phyloP scores from a whole-genome alignment of 2,329 filamentous ascomycete genomes.

The Metarhizium humberi region DNA sequence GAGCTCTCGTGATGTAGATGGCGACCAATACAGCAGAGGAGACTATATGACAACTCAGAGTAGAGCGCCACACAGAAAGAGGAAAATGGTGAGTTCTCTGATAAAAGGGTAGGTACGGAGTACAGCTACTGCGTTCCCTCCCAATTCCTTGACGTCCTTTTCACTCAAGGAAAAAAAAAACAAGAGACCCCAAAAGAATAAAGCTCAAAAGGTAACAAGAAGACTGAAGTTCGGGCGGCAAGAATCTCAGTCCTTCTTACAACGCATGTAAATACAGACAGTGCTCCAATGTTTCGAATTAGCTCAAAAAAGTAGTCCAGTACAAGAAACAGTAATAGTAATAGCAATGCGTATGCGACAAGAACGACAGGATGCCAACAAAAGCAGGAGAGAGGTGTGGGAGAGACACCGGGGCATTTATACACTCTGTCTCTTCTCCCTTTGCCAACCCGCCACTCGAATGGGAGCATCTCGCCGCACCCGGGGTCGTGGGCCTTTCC shows the following conservation, averaged over 20 bases:
- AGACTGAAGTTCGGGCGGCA: background rate
- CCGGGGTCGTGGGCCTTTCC: background rate
- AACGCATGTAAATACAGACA: background rate
- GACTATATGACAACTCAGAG: constrained; percentile 1
- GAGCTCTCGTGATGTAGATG: background rate
- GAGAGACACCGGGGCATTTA: background rate
- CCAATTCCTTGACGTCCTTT: background rate
- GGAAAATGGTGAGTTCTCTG: constrained; percentile 10
- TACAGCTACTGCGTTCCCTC: constrained; percentile 12
- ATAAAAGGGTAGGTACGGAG: constrained; percentile 13
- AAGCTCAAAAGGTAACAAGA: background rate
- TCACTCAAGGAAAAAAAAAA: background rate
- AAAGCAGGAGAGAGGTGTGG: background rate
- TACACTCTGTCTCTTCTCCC: background rate
- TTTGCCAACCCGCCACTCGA: background rate
- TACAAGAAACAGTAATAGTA: background rate
- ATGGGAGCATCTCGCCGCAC: background rate
- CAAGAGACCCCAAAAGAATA: background rate
- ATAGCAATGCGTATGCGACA: background rate
- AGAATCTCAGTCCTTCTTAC: background rate
- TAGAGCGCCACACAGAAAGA: constrained; percentile 9
- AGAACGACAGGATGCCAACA: background rate
- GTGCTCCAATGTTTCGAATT: background rate
- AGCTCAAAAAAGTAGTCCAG: background rate
- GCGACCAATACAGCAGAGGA: constrained; percentile 1